A percentile compares a stretch with the other conserved stretches of the same genome.
phyloP scores from a whole-genome alignment of 495 filamentous ascomycete genomes.

The Parachaetomium inaequale region DNA sequence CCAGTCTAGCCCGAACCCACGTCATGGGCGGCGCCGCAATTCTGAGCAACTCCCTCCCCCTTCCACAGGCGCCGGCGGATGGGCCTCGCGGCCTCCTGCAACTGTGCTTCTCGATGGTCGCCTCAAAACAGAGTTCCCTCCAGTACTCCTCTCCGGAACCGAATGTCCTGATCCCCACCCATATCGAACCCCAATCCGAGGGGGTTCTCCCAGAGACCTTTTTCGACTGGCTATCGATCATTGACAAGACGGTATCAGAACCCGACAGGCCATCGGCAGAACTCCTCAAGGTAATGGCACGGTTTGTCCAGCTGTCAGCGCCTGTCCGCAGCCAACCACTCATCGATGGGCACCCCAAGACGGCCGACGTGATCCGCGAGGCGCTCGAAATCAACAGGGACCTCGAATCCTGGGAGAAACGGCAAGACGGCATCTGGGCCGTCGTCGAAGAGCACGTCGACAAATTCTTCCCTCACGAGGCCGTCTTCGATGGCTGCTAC shows the following conservation, averaged over 20 bases:
- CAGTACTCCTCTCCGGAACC: slow-evolving; percentile 21
- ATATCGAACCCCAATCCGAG: slow-evolving; percentile 26
- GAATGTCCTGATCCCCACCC: slow-evolving; percentile 17
- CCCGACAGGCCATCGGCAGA: slow-evolving; percentile 31
- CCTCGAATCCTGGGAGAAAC: slow-evolving; percentile 35
- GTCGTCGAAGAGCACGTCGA: slow-evolving; percentile 24
- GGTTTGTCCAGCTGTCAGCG: slow-evolving; percentile 34
- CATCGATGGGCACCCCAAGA: slow-evolving; percentile 34
- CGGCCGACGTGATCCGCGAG: slow-evolving; percentile 29
- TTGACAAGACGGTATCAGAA: slow-evolving; percentile 26
- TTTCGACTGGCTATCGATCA: slow-evolving; percentile 36
- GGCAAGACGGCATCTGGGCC: slow-evolving; percentile 32
- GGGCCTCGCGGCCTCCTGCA: slow-evolving; percentile 39
- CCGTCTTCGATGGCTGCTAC: slow-evolving; percentile 55
- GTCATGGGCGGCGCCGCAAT: slow-evolving; percentile 46
- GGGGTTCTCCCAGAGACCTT: slow-evolving; percentile 36
- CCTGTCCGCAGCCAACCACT: slow-evolving; percentile 28
- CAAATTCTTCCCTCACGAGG: slow-evolving; percentile 35
- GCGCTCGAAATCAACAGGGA: slow-evolving; percentile 34
- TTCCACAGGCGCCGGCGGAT: slow-evolving; percentile 25
- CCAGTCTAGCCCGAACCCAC: slow-evolving; percentile 41
- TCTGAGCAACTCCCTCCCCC: slow-evolving; percentile 34
- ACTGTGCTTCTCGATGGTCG: slow-evolving; percentile 45
- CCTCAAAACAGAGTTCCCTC: slow-evolving; percentile 20
- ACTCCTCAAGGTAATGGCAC: slow-evolving; percentile 32